These are phyloP conservation scores for Yamadazyma spencermartinsiae DNA, from an alignment of 1,139 yeast genomes.

Conservation along the genomic window DNA sequence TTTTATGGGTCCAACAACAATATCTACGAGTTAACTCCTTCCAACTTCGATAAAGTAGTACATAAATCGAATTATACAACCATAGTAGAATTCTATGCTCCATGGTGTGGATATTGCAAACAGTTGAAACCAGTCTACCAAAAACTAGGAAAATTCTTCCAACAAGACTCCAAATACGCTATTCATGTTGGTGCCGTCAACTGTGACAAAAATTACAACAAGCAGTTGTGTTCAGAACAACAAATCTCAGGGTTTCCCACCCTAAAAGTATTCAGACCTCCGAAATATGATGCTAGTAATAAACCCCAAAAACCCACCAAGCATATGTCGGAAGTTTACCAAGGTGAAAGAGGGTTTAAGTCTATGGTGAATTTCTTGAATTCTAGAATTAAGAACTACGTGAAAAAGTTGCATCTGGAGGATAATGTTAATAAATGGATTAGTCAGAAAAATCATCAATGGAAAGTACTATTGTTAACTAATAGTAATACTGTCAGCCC, in stretches of 20 bases:
- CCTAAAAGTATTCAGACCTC: conserved; percentile 76
- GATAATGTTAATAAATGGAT: conserved; percentile 13
- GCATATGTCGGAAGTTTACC: conserved; percentile 65
- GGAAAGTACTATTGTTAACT: conserved; percentile 47
- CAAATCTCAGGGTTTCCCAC: conserved; percentile 81
- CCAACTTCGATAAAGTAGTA: conserved; percentile 65
- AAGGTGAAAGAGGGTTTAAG: conserved; percentile 65
- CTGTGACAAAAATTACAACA: conserved; percentile 73
- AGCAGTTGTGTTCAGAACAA: conserved; percentile 67
- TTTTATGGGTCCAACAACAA: conserved; percentile 37
- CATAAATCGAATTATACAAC: conserved; percentile 73
- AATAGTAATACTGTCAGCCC: conserved; percentile 54
- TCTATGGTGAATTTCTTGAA: conserved; percentile 59
- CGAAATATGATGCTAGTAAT: conserved; percentile 45
- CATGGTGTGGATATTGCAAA: conserved; percentile 91
- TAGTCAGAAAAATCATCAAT: conserved; percentile 20
- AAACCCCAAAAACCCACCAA: conserved; percentile 19
- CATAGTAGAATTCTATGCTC: conserved; percentile 91
- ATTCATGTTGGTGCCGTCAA: conserved; percentile 82
- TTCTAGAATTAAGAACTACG: conserved; percentile 71
- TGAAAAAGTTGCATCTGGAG: conserved; percentile 46
- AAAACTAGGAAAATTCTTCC: conserved; percentile 62
- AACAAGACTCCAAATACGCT: conserved; percentile 48
- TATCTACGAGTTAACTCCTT: conserved; percentile 56
- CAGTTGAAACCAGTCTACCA: conserved; percentile 56